These are phyloP conservation scores for Syzygium aqueum DNA, from an alignment of 345 rosid genomes.

Conservation along the genomic window DNA sequence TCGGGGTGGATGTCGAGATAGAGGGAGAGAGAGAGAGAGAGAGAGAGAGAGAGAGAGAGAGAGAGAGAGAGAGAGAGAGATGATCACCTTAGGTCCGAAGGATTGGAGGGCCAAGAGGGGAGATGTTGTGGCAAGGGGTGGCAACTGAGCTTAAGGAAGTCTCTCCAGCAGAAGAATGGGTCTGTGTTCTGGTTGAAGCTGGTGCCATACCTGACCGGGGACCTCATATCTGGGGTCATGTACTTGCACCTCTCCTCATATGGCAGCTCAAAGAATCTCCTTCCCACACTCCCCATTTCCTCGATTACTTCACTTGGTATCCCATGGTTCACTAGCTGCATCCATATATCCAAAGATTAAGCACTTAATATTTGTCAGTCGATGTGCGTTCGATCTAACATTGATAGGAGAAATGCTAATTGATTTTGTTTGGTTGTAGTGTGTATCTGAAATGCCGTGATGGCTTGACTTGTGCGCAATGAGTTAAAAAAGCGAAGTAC, in stretches of 20 bases:
- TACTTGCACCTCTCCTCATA: conserved; percentile 30
- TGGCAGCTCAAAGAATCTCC: conserved; percentile 23
- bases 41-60: not conserved
- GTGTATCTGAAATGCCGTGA: not conserved
- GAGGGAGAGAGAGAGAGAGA: not conserved
- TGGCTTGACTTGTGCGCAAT: not conserved
- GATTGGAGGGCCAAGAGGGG: conserved; percentile 31
- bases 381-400: not conserved
- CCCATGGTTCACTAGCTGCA: conserved; percentile 29
- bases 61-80: not conserved
- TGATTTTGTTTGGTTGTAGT: not conserved
- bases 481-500: not conserved
- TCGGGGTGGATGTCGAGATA: not conserved
- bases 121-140: conserved; percentile 16
- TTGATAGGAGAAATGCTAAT: not conserved
- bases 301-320: conserved; percentile 5
- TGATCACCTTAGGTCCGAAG: conserved; percentile 16
- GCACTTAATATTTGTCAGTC: not conserved
- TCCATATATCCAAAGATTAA: not conserved
- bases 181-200: conserved; percentile 32
- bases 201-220: conserved; percentile 29
- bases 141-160: conserved; percentile 32
- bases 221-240: conserved; percentile 21
- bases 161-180: conserved; percentile 30
- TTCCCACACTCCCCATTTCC: conserved; percentile 5